Percentiles rank a stretch among this genome's conserved stretches.
These are phyloP conservation scores for Cryptococcus hybrid DNA, from an alignment of 1,284 basidiomycete genomes.

Conservation along the genomic window DNA sequence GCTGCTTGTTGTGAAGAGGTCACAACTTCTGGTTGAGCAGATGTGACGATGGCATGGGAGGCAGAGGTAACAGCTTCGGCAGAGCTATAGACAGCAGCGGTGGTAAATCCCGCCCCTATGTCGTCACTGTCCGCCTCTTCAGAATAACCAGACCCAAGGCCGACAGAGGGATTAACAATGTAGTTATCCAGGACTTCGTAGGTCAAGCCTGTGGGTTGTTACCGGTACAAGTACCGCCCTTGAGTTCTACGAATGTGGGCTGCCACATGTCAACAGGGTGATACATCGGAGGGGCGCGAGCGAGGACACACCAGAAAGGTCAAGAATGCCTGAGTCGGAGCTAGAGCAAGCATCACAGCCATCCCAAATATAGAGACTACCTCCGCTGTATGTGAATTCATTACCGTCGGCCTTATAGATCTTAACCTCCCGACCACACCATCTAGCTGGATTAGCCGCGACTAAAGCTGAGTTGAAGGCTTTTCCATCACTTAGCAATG, in stretches of 20 bases:
- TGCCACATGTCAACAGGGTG: neutral
- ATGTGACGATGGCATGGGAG: neutral
- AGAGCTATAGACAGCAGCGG: neutral
- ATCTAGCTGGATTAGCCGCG: constrained; percentile 15
- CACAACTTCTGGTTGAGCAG: too few species aligned
- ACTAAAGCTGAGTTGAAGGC: constrained; percentile 21
- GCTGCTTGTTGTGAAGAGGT: neutral
- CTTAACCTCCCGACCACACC: constrained; percentile 25
- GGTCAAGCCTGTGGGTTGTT: constrained; percentile 29
- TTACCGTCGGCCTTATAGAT: constrained; percentile 18
- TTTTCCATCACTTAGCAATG: neutral
- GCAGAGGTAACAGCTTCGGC: neutral
- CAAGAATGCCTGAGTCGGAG: constrained; percentile 19
- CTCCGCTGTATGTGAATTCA: constrained; percentile 15
- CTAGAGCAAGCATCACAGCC: constrained; percentile 27
- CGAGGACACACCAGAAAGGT: constrained; percentile 22
- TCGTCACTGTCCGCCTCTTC: neutral
- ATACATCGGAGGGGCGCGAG: neutral
- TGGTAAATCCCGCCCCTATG: neutral
- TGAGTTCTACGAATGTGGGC: constrained; percentile 13
- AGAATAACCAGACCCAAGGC: constrained; percentile 2
- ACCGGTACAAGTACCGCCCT: constrained; percentile 18
- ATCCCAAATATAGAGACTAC: constrained; percentile 36
- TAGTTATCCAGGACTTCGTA: constrained; percentile 31
- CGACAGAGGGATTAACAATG: constrained; percentile 14